Percentiles rank a stretch among this genome's conserved stretches.
Evolutionary conservation across 1,284 basidiomycete genomes (phyloP).

Genomic region (Coniferiporia weirii): DNA sequence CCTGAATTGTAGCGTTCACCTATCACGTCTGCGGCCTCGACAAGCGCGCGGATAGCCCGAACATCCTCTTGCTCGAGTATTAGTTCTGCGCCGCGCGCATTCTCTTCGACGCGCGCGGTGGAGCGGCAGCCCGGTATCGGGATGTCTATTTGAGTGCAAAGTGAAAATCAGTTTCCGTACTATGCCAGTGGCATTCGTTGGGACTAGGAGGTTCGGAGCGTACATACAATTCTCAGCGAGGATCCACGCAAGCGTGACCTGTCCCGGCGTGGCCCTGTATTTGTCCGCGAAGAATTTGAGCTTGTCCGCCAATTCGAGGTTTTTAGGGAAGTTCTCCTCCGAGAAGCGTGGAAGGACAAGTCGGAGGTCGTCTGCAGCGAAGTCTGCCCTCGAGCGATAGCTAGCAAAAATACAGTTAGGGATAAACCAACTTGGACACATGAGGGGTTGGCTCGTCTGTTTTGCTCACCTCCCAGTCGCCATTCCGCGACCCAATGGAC

Average conservation of each 20-base stretch:
- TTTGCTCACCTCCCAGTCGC: slow-evolving; percentile 30
- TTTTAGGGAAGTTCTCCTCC: slow-evolving; percentile 35
- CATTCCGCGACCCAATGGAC: slow-evolving; percentile 34
- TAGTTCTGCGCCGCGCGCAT: slow-evolving; percentile 14
- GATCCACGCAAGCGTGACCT: slow-evolving; percentile 38
- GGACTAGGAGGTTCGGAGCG: neutral
- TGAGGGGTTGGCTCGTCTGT: no score
- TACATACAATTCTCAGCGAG: slow-evolving; percentile 17
- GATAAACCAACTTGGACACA: neutral
- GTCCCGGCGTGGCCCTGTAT: slow-evolving; percentile 30
- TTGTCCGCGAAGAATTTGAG: slow-evolving; percentile 26
- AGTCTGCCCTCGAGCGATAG: slow-evolving; percentile 27
- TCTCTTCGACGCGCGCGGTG: slow-evolving; percentile 16
- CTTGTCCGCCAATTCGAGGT: slow-evolving; percentile 32
- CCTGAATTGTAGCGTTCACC: slow-evolving; percentile 5
- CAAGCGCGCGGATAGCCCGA: slow-evolving; percentile 6
- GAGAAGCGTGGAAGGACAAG: slow-evolving; percentile 28
- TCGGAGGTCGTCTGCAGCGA: slow-evolving; percentile 33
- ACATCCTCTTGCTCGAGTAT: slow-evolving; percentile 11
- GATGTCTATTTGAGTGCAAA: slow-evolving; percentile 14
- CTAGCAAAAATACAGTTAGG: slow-evolving; percentile 5
- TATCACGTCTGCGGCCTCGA: slow-evolving; percentile 13
- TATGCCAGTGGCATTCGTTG: neutral
- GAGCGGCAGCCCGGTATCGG: slow-evolving; percentile 16
- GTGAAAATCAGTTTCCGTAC: neutral